Base-by-base conservation (phyloP, 163 green algal genomes). In the Scenedesmus sp. region DNA sequence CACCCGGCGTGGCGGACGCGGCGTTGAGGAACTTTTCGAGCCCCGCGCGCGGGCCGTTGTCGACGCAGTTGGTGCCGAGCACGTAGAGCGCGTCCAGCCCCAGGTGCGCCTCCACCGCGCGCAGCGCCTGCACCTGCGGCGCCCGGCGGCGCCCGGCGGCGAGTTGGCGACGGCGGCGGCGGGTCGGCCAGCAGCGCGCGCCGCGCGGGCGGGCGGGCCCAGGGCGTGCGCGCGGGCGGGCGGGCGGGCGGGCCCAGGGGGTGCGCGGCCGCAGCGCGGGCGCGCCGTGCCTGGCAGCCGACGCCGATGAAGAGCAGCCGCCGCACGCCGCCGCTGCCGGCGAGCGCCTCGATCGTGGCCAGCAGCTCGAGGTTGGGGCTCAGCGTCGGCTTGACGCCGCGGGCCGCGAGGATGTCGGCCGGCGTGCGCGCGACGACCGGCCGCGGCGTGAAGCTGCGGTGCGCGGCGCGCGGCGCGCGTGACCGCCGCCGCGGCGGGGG, bases 241-340 rank as follows among this genome's bases (percentile, higher is more conserved):
- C 7, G 39, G 6, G 39, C 6, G 10, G 39, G 10, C 7, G 7
- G 39, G 39, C 39, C 39, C 39, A 47, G 39, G 7, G 6, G 39
- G 39, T 47, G 39, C n/a, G n/a, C 5, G 26, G 4, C 50, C 50
- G 18, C 18, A 60, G 18, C 51, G n/a, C 5, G 29, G 1, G 14
- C 56, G 0, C 24, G 22, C 31, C 65, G 6, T n/a, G 94, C 94
- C 89, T 98, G 93, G 86, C 96, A 99, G 42, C 96, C 96, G 3
- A 99, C 96, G 0, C 96, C 96, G 56, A 98, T 97, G 87, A 99
- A 99, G 26, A 99, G 90, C 36, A 99, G 85, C 60, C 88, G 84
- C 83, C 97, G 97, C 20, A 98, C 90, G 39, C n/a, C n/a, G n/a
- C n/a, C n/a, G 29, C 92, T 86, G 15, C 56, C 75, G 47, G 84